Conservation (phyloP, 83 land plant genomes). For the Thuja plicata region DNA sequence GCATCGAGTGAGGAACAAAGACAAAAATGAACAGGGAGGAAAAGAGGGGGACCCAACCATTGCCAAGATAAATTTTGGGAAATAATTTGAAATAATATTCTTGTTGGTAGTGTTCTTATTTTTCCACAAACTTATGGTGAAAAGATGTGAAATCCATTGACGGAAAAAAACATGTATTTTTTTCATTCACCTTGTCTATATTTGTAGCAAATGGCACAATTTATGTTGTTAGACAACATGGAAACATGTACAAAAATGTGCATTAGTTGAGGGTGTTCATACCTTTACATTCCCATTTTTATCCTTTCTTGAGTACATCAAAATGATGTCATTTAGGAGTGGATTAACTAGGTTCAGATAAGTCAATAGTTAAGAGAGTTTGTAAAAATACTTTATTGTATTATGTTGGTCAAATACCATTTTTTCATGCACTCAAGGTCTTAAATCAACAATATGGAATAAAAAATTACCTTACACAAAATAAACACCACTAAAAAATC, state of each 20-base stretch:
- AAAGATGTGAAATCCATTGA: background rate
- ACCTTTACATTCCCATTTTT: background rate
- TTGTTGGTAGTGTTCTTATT: background rate
- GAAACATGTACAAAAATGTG: background rate
- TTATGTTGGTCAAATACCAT: background rate
- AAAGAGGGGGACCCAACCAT: no score
- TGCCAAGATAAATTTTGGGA: no score
- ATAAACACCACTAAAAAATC: no score
- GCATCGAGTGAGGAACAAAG: no score
- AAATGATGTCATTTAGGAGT: background rate
- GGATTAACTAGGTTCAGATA: background rate
- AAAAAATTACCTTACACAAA: background rate
- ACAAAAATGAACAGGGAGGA: no score
- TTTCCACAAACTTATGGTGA: background rate
- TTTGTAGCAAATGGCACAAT: background rate
- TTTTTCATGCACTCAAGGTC: background rate
- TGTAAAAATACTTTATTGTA: background rate
- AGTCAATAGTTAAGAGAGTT: background rate
- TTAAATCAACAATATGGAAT: background rate
- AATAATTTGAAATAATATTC: background rate
- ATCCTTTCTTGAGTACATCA: background rate
- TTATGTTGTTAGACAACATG: background rate
- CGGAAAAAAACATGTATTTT: background rate
- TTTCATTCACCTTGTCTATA: background rate
- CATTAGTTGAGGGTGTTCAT: background rate